Percentiles rank a stretch among this genome's conserved stretches.
Evolutionary conservation across 225 moss, liverwort and hornwort species (phyloP).

Genomic region (Anthoceros angustus): DNA sequence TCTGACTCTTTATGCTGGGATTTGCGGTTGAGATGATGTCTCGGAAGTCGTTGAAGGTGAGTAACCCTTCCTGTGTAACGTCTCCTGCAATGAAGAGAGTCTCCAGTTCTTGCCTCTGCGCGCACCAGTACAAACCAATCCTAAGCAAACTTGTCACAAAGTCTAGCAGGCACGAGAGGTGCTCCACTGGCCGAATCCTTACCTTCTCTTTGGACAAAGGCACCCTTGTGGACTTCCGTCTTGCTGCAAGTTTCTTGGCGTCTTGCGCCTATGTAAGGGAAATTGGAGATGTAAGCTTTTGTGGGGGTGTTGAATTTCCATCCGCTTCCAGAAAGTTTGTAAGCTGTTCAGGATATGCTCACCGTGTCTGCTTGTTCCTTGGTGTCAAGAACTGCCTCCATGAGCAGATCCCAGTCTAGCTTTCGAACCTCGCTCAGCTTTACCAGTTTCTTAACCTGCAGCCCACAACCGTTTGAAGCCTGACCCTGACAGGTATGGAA

Average conservation of each 20-base stretch:
- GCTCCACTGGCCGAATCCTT: neutral
- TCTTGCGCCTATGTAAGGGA: neutral
- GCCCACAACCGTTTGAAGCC: neutral
- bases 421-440: conserved; percentile 70
- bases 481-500: neutral
- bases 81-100: conserved; percentile 82
- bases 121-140: neutral
- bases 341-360: neutral
- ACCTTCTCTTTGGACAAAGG: neutral
- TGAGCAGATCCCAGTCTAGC: conserved; percentile 77
- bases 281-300: no score
- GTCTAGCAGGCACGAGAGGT: neutral
- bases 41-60: conserved; percentile 83
- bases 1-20: conserved; percentile 56
- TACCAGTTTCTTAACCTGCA: conserved; percentile 71
- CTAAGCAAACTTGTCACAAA: neutral
- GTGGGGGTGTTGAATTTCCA: no score
- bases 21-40: conserved; percentile 79
- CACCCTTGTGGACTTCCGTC: neutral
- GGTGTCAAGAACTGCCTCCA: conserved; percentile 77
- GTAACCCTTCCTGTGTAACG: conserved; percentile 86
- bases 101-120: conserved; percentile 64
- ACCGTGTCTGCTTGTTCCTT: conserved; percentile 31
- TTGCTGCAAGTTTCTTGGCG: neutral
- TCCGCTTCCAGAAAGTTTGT: no score